Conservation (phyloP, 106 monocot genomes). For the Apostasia shenzhenica region DNA sequence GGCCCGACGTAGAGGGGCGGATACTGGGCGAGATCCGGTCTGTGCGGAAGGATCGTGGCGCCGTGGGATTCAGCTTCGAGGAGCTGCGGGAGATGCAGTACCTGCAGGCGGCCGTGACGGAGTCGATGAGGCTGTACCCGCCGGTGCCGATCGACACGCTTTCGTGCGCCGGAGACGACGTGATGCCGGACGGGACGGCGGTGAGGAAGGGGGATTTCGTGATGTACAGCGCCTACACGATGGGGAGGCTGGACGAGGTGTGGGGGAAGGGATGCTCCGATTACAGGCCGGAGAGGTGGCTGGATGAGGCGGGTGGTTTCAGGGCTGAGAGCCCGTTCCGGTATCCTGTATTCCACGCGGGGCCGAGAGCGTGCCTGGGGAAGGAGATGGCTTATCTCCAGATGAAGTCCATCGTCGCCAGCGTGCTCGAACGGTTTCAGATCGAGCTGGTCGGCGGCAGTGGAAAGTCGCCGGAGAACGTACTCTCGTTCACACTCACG, state of each 20-base stretch:
- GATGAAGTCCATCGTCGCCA: constrained; percentile 27
- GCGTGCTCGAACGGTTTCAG: constrained; percentile 20
- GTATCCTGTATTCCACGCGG: constrained; percentile 23
- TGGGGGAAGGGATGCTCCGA: constrained; percentile 20
- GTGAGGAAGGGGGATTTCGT: constrained; percentile 24
- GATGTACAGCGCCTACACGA: constrained; percentile 30
- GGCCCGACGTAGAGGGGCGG: constrained; percentile 1
- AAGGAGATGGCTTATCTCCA: constrained; percentile 34
- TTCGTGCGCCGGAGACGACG: constrained; percentile 8
- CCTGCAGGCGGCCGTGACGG: constrained; percentile 25
- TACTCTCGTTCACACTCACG: constrained; percentile 11
- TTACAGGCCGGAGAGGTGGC: constrained; percentile 25
- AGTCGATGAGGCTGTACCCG: constrained; percentile 39
- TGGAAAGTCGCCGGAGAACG: constrained; percentile 1
- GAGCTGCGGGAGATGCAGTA: constrained; percentile 36
- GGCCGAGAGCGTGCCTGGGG: constrained; percentile 34
- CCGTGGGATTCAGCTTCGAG: constrained; percentile 6
- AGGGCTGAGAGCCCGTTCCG: constrained; percentile 22
- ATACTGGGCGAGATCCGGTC: background rate
- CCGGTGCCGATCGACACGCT: constrained; percentile 15
- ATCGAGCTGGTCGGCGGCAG: constrained; percentile 8
- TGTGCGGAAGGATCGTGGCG: background rate
- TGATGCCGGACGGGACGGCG: constrained; percentile 27
- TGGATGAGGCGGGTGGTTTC: constrained; percentile 11
- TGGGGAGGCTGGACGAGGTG: constrained; percentile 22